Evolutionary conservation across 257 asterid species (phyloP).

Genomic region (Solanum tarapatanum): DNA sequence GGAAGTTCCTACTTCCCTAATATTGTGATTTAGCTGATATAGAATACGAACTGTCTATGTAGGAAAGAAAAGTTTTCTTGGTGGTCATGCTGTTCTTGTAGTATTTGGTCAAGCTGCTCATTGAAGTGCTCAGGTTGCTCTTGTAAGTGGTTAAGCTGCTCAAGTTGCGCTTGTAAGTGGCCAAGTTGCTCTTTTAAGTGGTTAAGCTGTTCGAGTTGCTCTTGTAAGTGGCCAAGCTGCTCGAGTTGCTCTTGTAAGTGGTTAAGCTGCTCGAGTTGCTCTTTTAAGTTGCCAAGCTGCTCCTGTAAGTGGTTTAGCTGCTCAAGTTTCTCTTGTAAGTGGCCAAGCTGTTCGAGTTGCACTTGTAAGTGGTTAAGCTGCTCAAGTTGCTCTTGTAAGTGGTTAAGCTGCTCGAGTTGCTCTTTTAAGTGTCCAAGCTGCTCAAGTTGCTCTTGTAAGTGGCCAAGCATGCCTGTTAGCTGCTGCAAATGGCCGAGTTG

Average conservation of each 20-base stretch:
- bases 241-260: not conserved
- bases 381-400: not conserved
- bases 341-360: not conserved
- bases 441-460: not conserved
- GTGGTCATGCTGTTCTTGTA: not conserved
- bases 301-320: not conserved
- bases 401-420: not conserved
- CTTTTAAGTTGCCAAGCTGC: not conserved
- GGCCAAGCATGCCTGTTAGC: not conserved
- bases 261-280: not conserved
- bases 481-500: not conserved
- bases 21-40: not conserved
- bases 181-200: not conserved
- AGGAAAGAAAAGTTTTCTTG: not conserved
- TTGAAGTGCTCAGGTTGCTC: slow-evolving; percentile 1
- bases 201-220: not conserved
- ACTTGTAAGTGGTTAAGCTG: not conserved
- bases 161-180: not conserved
- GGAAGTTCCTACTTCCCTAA: not conserved
- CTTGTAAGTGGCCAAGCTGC: not conserved
- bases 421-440: not conserved
- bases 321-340: not conserved
- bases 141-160: not conserved
- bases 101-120: not conserved
- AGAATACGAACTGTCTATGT: not conserved